Evolutionary conservation across 306 rosid genomes (phyloP).

Genomic region (Vigna unguiculata): DNA sequence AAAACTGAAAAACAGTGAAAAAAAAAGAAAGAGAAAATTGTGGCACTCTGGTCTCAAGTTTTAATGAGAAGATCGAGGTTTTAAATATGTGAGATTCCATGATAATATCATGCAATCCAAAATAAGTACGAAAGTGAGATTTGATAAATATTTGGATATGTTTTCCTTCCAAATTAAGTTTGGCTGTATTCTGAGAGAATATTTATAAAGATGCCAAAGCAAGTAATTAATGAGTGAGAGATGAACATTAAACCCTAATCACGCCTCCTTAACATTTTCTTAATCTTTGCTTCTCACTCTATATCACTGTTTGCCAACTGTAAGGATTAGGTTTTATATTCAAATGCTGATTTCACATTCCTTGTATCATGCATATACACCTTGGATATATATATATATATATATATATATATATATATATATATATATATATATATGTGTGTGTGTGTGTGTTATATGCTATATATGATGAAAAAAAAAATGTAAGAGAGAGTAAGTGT

Average conservation of each 20-base stretch:
- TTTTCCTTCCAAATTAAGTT: conserved; percentile 24
- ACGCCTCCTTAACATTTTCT: neutral
- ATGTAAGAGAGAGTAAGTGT: neutral
- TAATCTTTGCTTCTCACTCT: neutral
- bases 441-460: too few relatives aligned
- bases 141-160: neutral
- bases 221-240: conserved; percentile 12
- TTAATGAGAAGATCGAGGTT: neutral
- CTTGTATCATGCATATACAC: neutral
- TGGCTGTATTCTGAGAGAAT: conserved; percentile 42
- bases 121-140: conserved; percentile 13
- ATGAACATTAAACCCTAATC: neutral
- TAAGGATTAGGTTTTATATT: conserved; percentile 11
- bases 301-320: neutral
- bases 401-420: neutral
- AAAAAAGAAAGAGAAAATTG: too few relatives aligned
- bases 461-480: neutral
- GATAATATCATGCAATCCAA: conserved; percentile 3
- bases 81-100: conserved; percentile 16
- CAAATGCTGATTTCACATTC: neutral
- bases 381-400: too few relatives aligned
- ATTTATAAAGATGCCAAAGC: conserved; percentile 41
- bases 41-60: too few relatives aligned
- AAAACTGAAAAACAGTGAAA: too few relatives aligned
- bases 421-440: too few relatives aligned